A percentile compares a stretch with the other conserved stretches of the same genome.
phyloP scores from a whole-genome alignment of 768 basidiomycete species.

The Psilocybe cubensis region DNA sequence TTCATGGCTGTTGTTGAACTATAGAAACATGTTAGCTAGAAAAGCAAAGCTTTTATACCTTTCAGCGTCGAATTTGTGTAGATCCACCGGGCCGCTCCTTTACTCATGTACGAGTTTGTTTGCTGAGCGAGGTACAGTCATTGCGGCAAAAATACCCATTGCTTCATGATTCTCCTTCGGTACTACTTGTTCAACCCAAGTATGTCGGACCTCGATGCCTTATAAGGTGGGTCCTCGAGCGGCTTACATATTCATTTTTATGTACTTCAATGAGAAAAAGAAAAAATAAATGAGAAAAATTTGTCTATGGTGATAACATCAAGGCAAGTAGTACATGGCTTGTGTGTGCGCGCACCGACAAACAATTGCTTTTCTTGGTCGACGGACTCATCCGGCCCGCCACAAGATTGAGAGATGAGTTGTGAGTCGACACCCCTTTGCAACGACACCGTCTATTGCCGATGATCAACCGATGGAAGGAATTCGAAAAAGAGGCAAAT shows the following conservation, averaged over 20 bases:
- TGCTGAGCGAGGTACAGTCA: too few relatives aligned
- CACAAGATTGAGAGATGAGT: background rate
- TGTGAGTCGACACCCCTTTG: background rate
- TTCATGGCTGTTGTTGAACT: slow-evolving; percentile 1
- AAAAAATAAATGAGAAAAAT: too few relatives aligned
- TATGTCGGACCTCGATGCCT: too few relatives aligned
- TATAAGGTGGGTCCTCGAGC: too few relatives aligned
- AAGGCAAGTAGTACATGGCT: background rate
- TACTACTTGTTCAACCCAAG: too few relatives aligned
- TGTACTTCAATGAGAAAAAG: too few relatives aligned
- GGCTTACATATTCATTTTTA: too few relatives aligned
- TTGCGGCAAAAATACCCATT: too few relatives aligned
- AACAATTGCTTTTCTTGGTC: background rate
- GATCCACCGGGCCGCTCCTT: background rate
- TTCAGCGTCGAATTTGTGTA: background rate
- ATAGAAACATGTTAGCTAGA: background rate
- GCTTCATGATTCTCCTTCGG: too few relatives aligned
- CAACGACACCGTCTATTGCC: background rate
- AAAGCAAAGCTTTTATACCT: background rate
- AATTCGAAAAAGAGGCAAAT: background rate
- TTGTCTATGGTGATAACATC: too few relatives aligned
- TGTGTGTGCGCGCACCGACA: background rate
- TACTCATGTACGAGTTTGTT: too few relatives aligned
- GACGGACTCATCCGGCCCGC: background rate
- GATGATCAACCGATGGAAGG: background rate